phyloP scores from a whole-genome alignment of 208 protist species.

The Trypanosoma lewisi region DNA sequence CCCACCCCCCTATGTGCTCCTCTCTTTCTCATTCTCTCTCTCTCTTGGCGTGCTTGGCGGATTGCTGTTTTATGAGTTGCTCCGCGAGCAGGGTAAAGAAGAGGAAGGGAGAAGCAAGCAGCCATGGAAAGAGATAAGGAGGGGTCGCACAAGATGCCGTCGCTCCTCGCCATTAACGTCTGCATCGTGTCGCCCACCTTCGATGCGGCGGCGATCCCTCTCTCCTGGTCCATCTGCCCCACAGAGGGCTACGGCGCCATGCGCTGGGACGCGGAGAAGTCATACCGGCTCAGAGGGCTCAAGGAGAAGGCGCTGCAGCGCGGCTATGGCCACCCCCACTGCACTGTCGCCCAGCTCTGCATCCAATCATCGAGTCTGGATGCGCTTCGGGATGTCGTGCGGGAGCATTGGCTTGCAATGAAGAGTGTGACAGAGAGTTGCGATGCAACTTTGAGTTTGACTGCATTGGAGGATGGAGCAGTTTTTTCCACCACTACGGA shows the following conservation, averaged over 20 bases:
- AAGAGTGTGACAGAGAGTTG: neutral
- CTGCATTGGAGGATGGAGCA: conserved; percentile 39
- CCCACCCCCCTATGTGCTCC: too few species aligned
- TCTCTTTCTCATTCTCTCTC: too few species aligned
- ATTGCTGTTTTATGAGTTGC: conserved; percentile 1
- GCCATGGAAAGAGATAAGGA: neutral
- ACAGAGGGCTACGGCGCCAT: conserved; percentile 23
- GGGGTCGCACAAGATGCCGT: conserved; percentile 17
- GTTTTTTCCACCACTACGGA: conserved; percentile 40
- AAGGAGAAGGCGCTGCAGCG: conserved; percentile 50
- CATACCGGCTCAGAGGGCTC: conserved; percentile 51
- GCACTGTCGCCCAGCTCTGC: conserved; percentile 68
- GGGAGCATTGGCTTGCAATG: conserved; percentile 39
- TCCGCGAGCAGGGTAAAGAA: neutral
- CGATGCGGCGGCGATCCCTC: conserved; percentile 59
- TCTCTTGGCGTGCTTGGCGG: neutral
- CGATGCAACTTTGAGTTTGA: conserved; percentile 40
- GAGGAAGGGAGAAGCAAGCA: neutral
- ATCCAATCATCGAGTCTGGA: conserved; percentile 50
- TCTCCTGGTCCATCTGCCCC: conserved; percentile 64
- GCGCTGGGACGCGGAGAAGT: conserved; percentile 31
- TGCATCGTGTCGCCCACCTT: conserved; percentile 66
- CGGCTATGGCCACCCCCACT: conserved; percentile 68
- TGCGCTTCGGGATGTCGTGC: conserved; percentile 39
- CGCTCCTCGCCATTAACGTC: conserved; percentile 66